phyloP scores from a whole-genome alignment of 2,329 filamentous ascomycete genomes.

The Fusarium siculi region DNA sequence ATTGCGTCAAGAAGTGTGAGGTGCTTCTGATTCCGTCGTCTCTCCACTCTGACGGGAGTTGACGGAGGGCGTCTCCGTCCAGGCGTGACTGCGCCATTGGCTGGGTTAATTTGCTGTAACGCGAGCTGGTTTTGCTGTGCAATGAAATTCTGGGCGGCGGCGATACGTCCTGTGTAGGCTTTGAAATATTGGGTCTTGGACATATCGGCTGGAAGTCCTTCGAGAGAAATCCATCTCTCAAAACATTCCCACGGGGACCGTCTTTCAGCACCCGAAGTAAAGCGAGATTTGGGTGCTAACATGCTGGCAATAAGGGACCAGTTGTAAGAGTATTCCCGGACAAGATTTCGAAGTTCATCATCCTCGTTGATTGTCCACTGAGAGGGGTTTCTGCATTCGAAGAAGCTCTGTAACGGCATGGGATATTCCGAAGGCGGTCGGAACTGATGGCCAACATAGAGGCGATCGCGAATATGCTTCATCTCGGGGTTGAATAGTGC shows the following conservation, averaged over 20 bases:
- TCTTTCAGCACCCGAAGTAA: constrained; percentile 86
- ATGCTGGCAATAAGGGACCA: constrained; percentile 94
- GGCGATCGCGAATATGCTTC: constrained; percentile 86
- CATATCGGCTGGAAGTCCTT: constrained; percentile 92
- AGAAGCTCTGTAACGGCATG: constrained; percentile 92
- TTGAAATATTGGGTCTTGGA: constrained; percentile 96
- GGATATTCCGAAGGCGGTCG: constrained; percentile 89
- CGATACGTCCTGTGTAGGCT: constrained; percentile 69
- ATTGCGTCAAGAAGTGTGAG: constrained; percentile 92
- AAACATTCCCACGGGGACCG: constrained; percentile 99
- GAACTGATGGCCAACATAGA: constrained; percentile 93
- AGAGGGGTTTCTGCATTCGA: constrained; percentile 85
- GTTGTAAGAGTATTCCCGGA: constrained; percentile 95
- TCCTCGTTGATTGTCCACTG: constrained; percentile 94
- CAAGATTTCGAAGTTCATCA: constrained; percentile 84
- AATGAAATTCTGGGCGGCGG: constrained; percentile 66
- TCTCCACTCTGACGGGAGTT: constrained; percentile 84
- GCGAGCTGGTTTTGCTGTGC: constrained; percentile 64
- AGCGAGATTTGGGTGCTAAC: constrained; percentile 77
- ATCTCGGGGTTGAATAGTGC: constrained; percentile 91
- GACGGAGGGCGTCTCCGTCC: constrained; percentile 73
- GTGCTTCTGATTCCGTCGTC: constrained; percentile 86
- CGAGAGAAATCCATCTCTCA: constrained; percentile 92
- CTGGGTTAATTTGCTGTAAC: constrained; percentile 60
- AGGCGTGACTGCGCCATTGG: constrained; percentile 48